phyloP scores from a whole-genome alignment of 495 filamentous ascomycete species.

The Hypoxylon fragiforme region DNA sequence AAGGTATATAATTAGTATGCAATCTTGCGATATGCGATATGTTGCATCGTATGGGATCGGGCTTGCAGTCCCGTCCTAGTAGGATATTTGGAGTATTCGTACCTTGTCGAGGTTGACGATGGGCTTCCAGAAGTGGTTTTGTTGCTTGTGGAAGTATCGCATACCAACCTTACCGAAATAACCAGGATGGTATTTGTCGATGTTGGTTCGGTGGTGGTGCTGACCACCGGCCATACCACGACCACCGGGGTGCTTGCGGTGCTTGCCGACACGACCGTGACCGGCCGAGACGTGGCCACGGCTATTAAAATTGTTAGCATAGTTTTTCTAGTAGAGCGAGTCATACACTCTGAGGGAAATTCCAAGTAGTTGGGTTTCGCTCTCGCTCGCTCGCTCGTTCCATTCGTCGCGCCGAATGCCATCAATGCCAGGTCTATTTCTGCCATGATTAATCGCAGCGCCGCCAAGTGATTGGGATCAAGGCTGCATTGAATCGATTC shows the following conservation, averaged over 20 bases:
- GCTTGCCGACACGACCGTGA: conserved; percentile 90
- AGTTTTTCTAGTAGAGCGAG: too few relatives aligned
- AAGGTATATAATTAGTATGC: conserved; percentile 48
- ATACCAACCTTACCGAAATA: conserved; percentile 99
- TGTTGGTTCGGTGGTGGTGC: conserved; percentile 93
- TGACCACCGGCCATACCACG: conserved; percentile 95
- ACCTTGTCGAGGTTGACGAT: conserved; percentile 91
- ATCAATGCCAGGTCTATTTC: conserved; percentile 1
- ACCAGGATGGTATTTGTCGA: conserved; percentile 69
- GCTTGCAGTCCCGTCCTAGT: too few relatives aligned
- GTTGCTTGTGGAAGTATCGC: conserved; percentile 90
- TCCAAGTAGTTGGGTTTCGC: too few relatives aligned
- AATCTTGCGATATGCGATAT: not conserved
- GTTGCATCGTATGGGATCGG: too few relatives aligned
- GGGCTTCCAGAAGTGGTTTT: conserved; percentile 91
- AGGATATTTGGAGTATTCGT: conserved; percentile 20
- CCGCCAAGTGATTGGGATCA: not conserved
- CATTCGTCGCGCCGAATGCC: conserved; percentile 25
- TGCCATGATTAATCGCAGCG: not conserved
- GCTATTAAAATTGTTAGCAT: conserved; percentile 51
- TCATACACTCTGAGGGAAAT: too few relatives aligned
- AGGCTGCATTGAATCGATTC: not conserved
- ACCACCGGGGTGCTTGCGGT: conserved; percentile 92
- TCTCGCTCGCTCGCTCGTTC: conserved; percentile 2
- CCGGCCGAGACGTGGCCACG: conserved; percentile 95